phyloP scores from a whole-genome alignment of 306 rosid species.

The Prunus salicina region DNA sequence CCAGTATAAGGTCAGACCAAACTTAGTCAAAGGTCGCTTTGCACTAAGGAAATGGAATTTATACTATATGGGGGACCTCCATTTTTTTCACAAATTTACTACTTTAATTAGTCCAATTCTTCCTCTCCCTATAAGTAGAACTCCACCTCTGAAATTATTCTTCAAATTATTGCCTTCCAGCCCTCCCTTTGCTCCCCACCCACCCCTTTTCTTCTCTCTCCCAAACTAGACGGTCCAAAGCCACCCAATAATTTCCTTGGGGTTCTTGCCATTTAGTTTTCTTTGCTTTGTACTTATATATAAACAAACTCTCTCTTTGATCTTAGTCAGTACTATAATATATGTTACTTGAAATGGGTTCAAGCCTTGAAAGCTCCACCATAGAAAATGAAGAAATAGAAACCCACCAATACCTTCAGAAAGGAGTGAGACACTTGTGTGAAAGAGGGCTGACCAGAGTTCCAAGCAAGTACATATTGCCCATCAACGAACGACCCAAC shows the following conservation, averaged over 20 bases:
- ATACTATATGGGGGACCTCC: not conserved
- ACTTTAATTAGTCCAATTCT: not conserved
- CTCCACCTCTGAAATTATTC: not conserved
- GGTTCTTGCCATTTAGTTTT: not conserved
- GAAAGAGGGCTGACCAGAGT: constrained; percentile 19
- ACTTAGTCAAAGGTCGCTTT: not conserved
- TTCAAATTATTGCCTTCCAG: not conserved
- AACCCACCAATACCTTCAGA: constrained; percentile 18
- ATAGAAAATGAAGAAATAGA: constrained; percentile 1
- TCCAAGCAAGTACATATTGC: constrained; percentile 27
- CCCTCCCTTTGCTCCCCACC: not conserved
- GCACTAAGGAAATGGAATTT: not conserved
- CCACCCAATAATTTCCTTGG: not conserved
- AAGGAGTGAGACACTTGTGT: constrained; percentile 27
- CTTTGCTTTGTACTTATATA: not conserved
- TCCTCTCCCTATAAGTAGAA: not conserved
- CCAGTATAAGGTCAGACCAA: not conserved
- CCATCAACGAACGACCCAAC: constrained; percentile 17
- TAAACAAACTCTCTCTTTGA: not conserved
- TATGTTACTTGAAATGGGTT: not conserved
- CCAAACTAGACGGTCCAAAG: not conserved
- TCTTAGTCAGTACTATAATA: not conserved
- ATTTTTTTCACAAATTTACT: not conserved
- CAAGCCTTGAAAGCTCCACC: not conserved
- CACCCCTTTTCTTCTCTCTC: not conserved